A percentile compares a stretch with the other conserved stretches of the same genome.
Evolutionary conservation across 208 protist genomes (phyloP).

Genomic region (Crithidia acanthocephali): DNA sequence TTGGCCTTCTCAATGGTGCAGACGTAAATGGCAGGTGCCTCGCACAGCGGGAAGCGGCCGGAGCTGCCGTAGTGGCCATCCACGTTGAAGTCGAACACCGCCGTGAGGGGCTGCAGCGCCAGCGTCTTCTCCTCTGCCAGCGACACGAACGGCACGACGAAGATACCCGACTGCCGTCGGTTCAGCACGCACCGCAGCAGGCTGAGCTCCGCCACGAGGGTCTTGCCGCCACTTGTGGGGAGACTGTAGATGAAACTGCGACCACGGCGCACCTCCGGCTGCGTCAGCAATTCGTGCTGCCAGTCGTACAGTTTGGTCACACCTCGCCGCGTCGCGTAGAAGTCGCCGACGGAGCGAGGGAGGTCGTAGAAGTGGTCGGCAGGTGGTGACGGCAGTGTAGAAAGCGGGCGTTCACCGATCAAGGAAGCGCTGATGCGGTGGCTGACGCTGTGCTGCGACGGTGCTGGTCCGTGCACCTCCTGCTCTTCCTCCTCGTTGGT

Average conservation of each 20-base stretch:
- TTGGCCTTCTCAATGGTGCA: constrained; percentile 97
- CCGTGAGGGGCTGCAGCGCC: constrained; percentile 63
- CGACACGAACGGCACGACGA: constrained; percentile 94
- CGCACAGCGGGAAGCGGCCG: constrained; percentile 68
- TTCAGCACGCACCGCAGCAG: constrained; percentile 85
- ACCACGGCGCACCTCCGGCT: constrained; percentile 52
- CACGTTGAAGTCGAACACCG: constrained; percentile 74
- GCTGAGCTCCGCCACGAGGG: constrained; percentile 93
- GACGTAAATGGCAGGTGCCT: constrained; percentile 61
- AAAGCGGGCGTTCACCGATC: no score
- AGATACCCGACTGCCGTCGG: constrained; percentile 71
- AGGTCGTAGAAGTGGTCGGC: constrained; percentile 58
- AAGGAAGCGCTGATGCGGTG: no score
- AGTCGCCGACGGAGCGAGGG: constrained; percentile 36
- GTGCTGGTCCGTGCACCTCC: not conserved
- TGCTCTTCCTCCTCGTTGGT: not conserved
- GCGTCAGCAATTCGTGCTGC: constrained; percentile 82
- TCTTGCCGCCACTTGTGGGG: constrained; percentile 94
- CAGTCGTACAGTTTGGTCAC: constrained; percentile 79
- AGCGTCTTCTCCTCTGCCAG: constrained; percentile 92
- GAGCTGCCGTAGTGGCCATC: constrained; percentile 83
- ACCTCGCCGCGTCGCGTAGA: constrained; percentile 51
- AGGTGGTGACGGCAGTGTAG: not conserved
- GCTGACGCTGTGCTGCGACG: not conserved
- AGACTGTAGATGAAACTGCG: constrained; percentile 90